Base-by-base conservation (phyloP, 2,329 filamentous ascomycete genomes). In the Alternaria sp. region DNA sequence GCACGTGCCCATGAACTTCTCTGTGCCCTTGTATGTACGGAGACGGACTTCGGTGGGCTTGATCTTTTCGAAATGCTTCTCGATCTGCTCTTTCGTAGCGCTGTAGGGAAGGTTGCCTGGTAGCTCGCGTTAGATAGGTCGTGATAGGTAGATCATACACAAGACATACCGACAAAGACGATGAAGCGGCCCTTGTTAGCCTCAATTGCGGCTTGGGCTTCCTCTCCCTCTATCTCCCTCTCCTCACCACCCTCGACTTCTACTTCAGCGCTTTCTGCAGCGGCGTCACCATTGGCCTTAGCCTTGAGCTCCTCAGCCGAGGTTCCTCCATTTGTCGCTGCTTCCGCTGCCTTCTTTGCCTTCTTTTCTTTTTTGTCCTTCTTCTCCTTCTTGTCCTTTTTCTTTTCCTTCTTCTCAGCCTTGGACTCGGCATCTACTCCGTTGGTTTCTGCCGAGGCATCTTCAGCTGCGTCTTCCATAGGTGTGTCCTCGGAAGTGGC, bases 61-160 rank as follows among this genome's bases (percentile, higher is more conserved):
- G 65, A 97, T 87, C 63, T 91, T 88, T 42, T 88, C 85, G 78
- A 97, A 97, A 82, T 97, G 94, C 59, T 86, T 83, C 58, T 82
- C 81, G 63, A 98, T 86, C 42, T 88, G 84, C 51, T 86, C 86
- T 52, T 85, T 84, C 4, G 90, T 97, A 41, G 93, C 91, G 62
- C 85, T 89, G 86, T 88, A 97, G 51, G 94, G 94, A 6, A 98
- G 89, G 81, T 97, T 97, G 77, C 94, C 92, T 86, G 26, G 68
- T 18, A 71, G 66, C 36, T 62, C 51, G 65, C 62, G 61, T 64
- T 56, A 56, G 46, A 42, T 26, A 38, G 51, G 18, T 42, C 12
- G 46, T 59, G 16, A 22, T 8, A 22, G 3, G 5, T 22, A 2
- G 11, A 6, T 4, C 9, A 6, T 2, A 16, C 11, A 26, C 4